Evolutionary conservation across 106 monocot species (phyloP), one percentile per base, ranked within the genome.

Genomic region (Allium cepa): DNA sequence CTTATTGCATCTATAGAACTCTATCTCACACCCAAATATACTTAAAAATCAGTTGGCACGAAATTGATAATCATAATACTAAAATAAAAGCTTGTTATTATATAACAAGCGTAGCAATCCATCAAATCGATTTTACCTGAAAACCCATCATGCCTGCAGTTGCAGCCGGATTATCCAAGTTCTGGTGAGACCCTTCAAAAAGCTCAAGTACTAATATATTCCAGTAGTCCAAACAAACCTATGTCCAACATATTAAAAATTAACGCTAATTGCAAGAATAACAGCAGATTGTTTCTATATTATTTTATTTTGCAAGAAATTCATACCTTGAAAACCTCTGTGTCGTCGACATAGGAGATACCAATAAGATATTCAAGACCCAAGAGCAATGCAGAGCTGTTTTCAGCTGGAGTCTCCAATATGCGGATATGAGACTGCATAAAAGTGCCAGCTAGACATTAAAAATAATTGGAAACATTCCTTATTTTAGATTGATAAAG

Each of bases 181-280:
- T 87, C 67, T 85, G 82, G 50, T 90, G 93, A 60, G 82, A 75
- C 36, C 36, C 36, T 76, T 99, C 99, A 81, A 99, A 99, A 11
- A 99, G 78, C 66, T 93, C 87, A 36, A 87, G 79, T 8, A 99
- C 93, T 26, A 93, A 66, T 67, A 80, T 60, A 59, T 99, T 99
- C 99, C 99, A 99, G 70, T 99, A 99, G 73, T 99, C 99, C 84
- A 99, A 82, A 72, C 93, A 99, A 69, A 99, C 93, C 99, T 99
- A 36, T 36, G 36, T 81, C 46, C 59, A 62, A 51, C n/a, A 10
- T 18, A 10, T 56, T 59, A 6, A 15, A 11, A 69, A 17, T 13
- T 57, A 8, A 69, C 27, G 18, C 72, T 10, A 62, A 12, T 26
- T 11, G 15, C 45, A 47, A 48, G 4, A 67, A 50, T 27, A 50